A percentile compares a stretch with the other conserved stretches of the same genome.
phyloP scores from a whole-genome alignment of 768 basidiomycete genomes.

The Tulasnella sp. region DNA sequence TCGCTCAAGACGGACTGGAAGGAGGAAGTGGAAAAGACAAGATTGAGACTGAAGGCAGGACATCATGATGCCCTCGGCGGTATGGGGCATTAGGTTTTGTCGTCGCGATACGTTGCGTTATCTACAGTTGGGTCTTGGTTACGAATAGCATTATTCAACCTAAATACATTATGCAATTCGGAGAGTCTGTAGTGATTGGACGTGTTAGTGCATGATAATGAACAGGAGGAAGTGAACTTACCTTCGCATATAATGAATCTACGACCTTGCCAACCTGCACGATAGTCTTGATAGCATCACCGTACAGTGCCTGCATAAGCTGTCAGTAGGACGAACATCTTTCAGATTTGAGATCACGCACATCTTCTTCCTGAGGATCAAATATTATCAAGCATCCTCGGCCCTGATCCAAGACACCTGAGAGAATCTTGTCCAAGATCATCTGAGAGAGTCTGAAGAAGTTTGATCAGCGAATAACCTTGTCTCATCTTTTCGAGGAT shows the following conservation, averaged over 20 bases:
- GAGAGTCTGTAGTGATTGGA: neutral
- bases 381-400: conserved; percentile 87
- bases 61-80: neutral
- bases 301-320: conserved; percentile 60
- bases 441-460: conserved; percentile 80
- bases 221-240: neutral
- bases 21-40: conserved; percentile 51
- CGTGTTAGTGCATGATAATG: neutral
- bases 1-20: conserved; percentile 57
- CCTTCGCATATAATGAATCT: conserved; percentile 83
- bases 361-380: conserved; percentile 75
- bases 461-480: neutral
- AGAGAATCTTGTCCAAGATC: conserved; percentile 92
- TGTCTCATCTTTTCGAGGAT: neutral
- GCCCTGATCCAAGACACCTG: conserved; percentile 95
- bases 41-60: conserved; percentile 20
- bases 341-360: conserved; percentile 29
- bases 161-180: neutral
- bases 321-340: neutral
- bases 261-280: conserved; percentile 89
- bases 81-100: neutral
- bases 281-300: conserved; percentile 78
- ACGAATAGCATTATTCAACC: neutral
- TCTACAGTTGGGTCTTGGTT: too few relatives aligned
- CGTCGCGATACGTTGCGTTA: too few relatives aligned